Percentiles rank a stretch among this genome's conserved stretches.
phyloP scores from a whole-genome alignment of 2,329 filamentous ascomycete species.

The Blastomyces parvus region DNA sequence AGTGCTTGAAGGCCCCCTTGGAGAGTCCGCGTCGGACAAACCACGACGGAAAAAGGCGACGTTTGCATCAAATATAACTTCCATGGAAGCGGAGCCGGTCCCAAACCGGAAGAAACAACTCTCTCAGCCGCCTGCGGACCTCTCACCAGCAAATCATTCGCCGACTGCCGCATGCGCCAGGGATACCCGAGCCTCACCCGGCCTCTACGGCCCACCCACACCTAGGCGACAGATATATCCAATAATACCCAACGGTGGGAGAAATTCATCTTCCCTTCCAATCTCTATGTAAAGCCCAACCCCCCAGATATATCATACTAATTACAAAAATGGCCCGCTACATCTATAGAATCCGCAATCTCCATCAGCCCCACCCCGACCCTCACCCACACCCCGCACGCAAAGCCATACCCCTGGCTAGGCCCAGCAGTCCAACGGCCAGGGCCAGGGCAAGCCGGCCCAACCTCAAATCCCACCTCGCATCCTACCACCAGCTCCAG shows the following conservation, averaged over 20 bases:
- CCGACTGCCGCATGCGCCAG: neutral
- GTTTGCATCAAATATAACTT: slow-evolving; percentile 9
- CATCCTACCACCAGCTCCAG: neutral
- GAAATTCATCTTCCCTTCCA: neutral
- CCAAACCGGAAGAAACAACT: slow-evolving; percentile 5
- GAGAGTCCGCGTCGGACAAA: neutral
- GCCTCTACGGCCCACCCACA: neutral
- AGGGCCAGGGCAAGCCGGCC: too few species aligned
- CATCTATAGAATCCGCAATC: neutral
- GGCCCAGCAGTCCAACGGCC: neutral
- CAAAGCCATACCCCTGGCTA: slow-evolving; percentile 5
- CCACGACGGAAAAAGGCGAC: slow-evolving; percentile 12
- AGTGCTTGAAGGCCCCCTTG: neutral
- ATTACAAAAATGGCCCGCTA: neutral
- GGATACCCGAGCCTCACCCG: neutral
- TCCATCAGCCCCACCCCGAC: neutral
- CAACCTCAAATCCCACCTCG: slow-evolving; percentile 8
- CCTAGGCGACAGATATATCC: neutral
- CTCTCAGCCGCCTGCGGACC: neutral
- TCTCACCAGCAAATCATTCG: neutral
- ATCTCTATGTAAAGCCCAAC: neutral
- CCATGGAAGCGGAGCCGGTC: slow-evolving; percentile 7
- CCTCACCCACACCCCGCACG: too few species aligned
- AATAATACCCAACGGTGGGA: neutral
- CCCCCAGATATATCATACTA: neutral